Base-by-base conservation (phyloP, 805 yeast genomes). In the Vanderwaltozyma tropicalis region DNA sequence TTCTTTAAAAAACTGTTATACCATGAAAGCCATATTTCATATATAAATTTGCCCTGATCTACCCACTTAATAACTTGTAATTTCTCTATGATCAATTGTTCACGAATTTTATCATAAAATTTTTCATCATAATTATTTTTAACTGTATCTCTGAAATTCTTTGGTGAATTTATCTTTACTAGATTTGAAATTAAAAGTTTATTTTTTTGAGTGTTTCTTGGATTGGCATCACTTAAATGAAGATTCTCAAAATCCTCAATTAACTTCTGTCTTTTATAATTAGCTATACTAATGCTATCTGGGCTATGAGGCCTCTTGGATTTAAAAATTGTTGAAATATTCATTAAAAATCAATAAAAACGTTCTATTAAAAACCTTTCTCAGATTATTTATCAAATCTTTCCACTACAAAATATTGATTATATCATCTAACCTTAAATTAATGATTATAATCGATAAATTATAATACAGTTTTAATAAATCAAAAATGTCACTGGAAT, bases 1-100 rank as follows among this genome's bases (percentile, higher is more conserved):
- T n/a, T n/a, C n/a, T n/a, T n/a, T n/a, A n/a, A 29, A 3, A 15
- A 10, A 18, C 10, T 14, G 2, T 21, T 15, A 24, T 13, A 30
- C 67, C 67, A 63, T 2, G 28, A 34, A 5, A 48, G 41, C 67
- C 67, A 63, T 8, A 41, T 42, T 3, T 40, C 18, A 33, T 49
- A 59, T 1, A 54, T 37, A 5, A 50, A 15, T 11, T 32, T 21
- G 6, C 39, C 31, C 37, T 49, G 42, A 37, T 55, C 50, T 11
- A 35, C 38, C 57, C 63, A 61, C 40, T 39, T 45, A 7, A 59
- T 45, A 12, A 63, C 21, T 30, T 57, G 59, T 40, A 57, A 40
- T 9, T 47, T 34, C 17, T 45, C 52, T 12, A 49, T 42, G 41
- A 6, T 34, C 10, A 20, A 19, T 4, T 16, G 26, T 19, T 42